Percentiles rank a stretch among this genome's conserved stretches.
Conservation (phyloP, 805 yeast genomes). For the Candida andamanensis region DNA sequence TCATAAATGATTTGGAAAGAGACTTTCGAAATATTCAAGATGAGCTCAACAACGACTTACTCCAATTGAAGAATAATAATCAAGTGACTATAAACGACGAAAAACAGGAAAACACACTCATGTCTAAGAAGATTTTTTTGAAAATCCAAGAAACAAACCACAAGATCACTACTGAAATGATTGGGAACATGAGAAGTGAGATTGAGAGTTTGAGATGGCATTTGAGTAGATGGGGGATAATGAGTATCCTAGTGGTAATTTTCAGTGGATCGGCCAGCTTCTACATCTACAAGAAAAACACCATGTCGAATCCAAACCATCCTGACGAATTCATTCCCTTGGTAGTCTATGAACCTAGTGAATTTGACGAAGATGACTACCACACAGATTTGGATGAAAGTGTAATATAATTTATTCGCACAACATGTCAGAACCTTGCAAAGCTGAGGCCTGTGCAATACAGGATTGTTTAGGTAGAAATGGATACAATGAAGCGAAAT, state of each 20-base stretch:
- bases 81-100: constrained; percentile 84
- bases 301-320: constrained; percentile 5
- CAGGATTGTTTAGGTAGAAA: constrained; percentile 67
- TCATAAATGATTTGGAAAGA: constrained; percentile 65
- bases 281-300: constrained; percentile 38
- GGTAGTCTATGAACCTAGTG: constrained; percentile 42
- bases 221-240: constrained; percentile 80
- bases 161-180: constrained; percentile 75
- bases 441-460: constrained; percentile 75
- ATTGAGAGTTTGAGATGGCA: constrained; percentile 92
- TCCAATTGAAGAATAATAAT: constrained; percentile 63
- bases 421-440: constrained; percentile 44
- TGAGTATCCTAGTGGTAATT: constrained; percentile 66
- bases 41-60: constrained; percentile 59
- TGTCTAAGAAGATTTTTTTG: constrained; percentile 62
- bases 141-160: constrained; percentile 78
- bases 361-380: constrained; percentile 47
- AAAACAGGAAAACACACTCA: constrained; percentile 74
- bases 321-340: constrained; percentile 38
- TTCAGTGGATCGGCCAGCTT: constrained; percentile 49
- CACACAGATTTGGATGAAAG: constrained; percentile 48
- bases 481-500: constrained; percentile 68
- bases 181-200: constrained; percentile 77
- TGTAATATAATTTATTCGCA: constrained; percentile 7
- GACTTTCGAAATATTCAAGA: constrained; percentile 70